A percentile compares a stretch with the other conserved stretches of the same genome.
Evolutionary conservation across 1,284 basidiomycete species (phyloP).

Genomic region (Rhizoctonia solani): DNA sequence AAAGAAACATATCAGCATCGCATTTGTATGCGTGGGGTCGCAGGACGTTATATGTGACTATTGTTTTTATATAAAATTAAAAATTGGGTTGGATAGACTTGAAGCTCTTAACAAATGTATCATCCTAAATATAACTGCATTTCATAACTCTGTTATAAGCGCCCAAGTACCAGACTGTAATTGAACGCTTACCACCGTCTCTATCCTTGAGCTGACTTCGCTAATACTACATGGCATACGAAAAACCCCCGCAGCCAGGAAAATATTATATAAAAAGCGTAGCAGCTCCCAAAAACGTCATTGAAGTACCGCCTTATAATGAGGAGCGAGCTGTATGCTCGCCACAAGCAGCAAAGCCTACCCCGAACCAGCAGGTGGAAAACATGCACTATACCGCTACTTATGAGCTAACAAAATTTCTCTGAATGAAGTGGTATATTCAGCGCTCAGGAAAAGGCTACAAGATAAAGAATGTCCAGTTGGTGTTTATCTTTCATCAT

Average conservation of each 20-base stretch:
- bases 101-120: too few species aligned
- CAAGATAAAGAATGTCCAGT: background rate
- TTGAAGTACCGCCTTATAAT: background rate
- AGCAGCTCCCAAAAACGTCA: background rate
- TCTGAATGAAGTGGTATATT: conserved; percentile 11
- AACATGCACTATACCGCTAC: background rate
- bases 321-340: background rate
- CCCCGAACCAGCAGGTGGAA: background rate
- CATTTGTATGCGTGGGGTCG: too few species aligned
- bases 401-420: background rate
- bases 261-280: background rate
- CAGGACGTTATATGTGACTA: too few species aligned
- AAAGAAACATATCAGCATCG: too few species aligned
- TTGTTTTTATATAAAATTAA: too few species aligned
- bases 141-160: too few species aligned
- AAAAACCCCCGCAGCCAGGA: background rate
- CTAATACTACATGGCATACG: background rate
- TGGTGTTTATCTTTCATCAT: background rate
- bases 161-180: too few species aligned
- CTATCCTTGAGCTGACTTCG: background rate
- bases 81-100: too few species aligned
- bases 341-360: background rate
- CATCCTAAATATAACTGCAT: too few species aligned
- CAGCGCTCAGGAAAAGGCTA: conserved; percentile 5
- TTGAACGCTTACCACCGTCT: too few species aligned